These are phyloP conservation scores for Penicillium tannophilum DNA, from an alignment of 495 filamentous ascomycete species.

Conservation along the genomic window DNA sequence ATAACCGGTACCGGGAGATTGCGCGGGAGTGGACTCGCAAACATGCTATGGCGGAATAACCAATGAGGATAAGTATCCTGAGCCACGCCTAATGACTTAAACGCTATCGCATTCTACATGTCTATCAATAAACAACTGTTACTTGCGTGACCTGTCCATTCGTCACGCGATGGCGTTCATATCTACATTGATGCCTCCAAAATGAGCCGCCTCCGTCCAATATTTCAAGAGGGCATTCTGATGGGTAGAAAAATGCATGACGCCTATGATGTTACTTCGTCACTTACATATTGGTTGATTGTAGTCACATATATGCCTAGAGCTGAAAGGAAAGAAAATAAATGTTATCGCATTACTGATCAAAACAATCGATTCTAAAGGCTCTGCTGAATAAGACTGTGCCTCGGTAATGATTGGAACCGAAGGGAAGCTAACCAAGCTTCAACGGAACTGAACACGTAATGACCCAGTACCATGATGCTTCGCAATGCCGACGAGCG, in stretches of 20 bases:
- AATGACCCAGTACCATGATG: not conserved
- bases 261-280: not conserved
- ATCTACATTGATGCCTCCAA: too few species aligned
- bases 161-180: too few species aligned
- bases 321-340: not conserved
- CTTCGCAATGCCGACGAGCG: not conserved
- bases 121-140: not conserved
- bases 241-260: not conserved
- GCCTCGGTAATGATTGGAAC: not conserved
- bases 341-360: not conserved
- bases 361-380: not conserved
- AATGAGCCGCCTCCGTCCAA: too few species aligned
- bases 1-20: constrained; percentile 76
- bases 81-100: constrained; percentile 9
- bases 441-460: not conserved
- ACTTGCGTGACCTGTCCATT: not conserved
- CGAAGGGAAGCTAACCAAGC: not conserved
- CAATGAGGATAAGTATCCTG: not conserved
- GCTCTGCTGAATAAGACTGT: not conserved
- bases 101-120: constrained; percentile 1
- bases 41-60: constrained; percentile 61
- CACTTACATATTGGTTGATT: not conserved
- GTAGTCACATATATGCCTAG: not conserved
- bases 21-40: constrained; percentile 79
- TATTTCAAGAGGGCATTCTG: not conserved